phyloP scores from a whole-genome alignment of 345 rosid species.

The Hibiscus tridactylites region DNA sequence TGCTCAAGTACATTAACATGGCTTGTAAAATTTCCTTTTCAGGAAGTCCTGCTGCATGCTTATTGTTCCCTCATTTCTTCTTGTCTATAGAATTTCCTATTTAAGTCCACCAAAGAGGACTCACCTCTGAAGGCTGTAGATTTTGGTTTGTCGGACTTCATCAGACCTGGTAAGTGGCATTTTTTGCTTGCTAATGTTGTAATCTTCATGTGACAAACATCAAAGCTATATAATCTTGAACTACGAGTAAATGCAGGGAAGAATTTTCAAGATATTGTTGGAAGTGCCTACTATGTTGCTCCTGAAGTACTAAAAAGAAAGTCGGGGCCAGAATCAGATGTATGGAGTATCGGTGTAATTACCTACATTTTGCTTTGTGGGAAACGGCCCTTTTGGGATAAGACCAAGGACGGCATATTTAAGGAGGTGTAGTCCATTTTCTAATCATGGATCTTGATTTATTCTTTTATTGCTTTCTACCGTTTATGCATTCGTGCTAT shows the following conservation, averaged over 20 bases:
- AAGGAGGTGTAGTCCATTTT: constrained; percentile 59
- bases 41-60: constrained; percentile 1
- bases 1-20: constrained; percentile 11
- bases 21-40: not conserved
- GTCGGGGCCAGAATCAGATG: constrained; percentile 99
- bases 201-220: not conserved
- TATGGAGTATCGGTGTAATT: constrained; percentile 98
- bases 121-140: constrained; percentile 90
- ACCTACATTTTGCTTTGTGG: constrained; percentile 94
- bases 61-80: constrained; percentile 10
- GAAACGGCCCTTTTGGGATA: constrained; percentile 97
- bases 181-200: not conserved
- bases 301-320: constrained; percentile 92
- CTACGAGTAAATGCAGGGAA: constrained; percentile 48
- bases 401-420: constrained; percentile 96
- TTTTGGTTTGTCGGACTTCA: constrained; percentile 97
- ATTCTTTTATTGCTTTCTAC: not conserved
- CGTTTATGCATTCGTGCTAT: not conserved
- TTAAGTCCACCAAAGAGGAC: constrained; percentile 71
- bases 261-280: constrained; percentile 58
- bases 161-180: constrained; percentile 65
- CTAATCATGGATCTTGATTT: not conserved
- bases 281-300: constrained; percentile 88
- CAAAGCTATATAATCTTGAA: constrained; percentile 9
- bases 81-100: constrained; percentile 71